A percentile compares a stretch with the other conserved stretches of the same genome.
Evolutionary conservation across 2,329 filamentous ascomycete species (phyloP).

Genomic region (Penicillium sp.): DNA sequence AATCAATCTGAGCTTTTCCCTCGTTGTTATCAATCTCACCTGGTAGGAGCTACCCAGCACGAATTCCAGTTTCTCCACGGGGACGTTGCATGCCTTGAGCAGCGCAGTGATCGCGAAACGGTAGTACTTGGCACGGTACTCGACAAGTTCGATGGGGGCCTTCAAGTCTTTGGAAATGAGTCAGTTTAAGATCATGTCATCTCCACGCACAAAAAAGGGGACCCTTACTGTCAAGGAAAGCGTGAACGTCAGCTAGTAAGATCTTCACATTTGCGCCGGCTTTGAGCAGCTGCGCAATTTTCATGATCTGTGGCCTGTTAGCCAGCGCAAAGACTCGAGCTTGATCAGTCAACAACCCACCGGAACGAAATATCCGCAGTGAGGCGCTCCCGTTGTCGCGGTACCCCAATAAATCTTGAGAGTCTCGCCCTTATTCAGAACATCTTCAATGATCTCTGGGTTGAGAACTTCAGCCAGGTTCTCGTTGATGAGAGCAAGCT

Average conservation of each 20-base stretch:
- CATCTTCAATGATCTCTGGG: conserved; percentile 49
- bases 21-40: conserved; percentile 9
- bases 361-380: conserved; percentile 81
- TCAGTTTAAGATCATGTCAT: neutral
- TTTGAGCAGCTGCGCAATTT: conserved; percentile 81
- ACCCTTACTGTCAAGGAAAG: conserved; percentile 43
- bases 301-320: conserved; percentile 50
- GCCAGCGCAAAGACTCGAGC: neutral
- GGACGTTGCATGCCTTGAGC: conserved; percentile 73
- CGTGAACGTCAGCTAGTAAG: conserved; percentile 66
- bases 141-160: conserved; percentile 83
- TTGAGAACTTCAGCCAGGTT: conserved; percentile 82
- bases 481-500: conserved; percentile 57
- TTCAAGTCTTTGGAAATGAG: conserved; percentile 49
- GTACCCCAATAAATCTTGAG: conserved; percentile 46
- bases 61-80: conserved; percentile 75
- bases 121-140: conserved; percentile 82
- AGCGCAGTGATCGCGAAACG: conserved; percentile 69
- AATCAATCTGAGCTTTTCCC: neutral
- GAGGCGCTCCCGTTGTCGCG: conserved; percentile 80
- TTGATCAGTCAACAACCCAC: conserved; percentile 37
- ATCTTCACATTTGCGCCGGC: conserved; percentile 81
- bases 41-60: conserved; percentile 85
- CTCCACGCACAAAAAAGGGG: neutral
- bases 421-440: conserved; percentile 30